Conservation (phyloP, 192 early-diverging fungal species). For the Coemansia sp. region DNA sequence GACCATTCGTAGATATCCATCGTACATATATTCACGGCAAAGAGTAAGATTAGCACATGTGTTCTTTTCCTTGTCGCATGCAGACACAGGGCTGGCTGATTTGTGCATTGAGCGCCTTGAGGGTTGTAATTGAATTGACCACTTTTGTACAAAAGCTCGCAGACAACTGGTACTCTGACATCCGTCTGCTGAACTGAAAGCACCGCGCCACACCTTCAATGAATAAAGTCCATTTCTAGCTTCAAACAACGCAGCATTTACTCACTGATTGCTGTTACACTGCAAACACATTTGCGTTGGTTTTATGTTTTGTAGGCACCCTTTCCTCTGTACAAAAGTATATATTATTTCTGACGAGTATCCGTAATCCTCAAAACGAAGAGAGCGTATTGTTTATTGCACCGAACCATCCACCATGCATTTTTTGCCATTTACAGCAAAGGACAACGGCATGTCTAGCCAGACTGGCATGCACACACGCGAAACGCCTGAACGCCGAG, state of each 20-base stretch:
- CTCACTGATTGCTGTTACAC: background rate
- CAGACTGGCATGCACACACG: background rate
- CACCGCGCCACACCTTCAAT: background rate
- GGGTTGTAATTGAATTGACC: background rate
- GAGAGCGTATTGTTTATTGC: background rate
- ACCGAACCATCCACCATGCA: background rate
- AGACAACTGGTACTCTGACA: background rate
- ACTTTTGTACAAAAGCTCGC: background rate
- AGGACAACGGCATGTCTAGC: background rate
- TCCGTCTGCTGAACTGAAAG: background rate
- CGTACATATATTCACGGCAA: background rate
- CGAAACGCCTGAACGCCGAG: constrained; percentile 2
- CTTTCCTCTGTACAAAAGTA: background rate
- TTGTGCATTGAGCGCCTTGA: background rate
- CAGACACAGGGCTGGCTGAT: background rate
- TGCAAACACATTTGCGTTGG: background rate
- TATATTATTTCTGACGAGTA: background rate
- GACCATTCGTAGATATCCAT: background rate
- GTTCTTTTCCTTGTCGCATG: background rate
- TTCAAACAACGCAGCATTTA: background rate
- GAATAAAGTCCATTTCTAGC: background rate
- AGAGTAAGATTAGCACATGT: background rate
- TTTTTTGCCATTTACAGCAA: constrained; percentile 12
- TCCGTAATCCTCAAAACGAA: background rate
- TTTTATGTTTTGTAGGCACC: background rate